Base-by-base conservation (phyloP, 495 filamentous ascomycete species). In the Recurvomyces mirabilis region DNA sequence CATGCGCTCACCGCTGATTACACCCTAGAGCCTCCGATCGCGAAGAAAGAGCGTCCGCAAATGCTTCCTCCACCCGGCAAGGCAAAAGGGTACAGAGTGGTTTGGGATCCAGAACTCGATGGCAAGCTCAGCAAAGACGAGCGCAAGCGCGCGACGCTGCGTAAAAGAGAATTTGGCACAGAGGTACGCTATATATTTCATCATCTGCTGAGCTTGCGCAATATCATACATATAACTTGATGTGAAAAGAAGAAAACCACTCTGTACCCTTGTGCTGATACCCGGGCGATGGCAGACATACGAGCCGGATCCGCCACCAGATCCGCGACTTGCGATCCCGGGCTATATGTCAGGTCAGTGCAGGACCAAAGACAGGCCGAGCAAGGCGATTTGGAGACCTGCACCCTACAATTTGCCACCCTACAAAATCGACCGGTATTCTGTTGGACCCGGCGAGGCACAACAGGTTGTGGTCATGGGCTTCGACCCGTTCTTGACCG, bases 391-490 rank as follows among this genome's bases (percentile, higher is more conserved):
- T 57, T 67, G 87, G 49, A 80, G 88, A 25, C 65, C 73, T 44
- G 75, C 82, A 28, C 87, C 89, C 1, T 93, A 91, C 61, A 71
- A 74, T 31, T 63, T 93, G 28, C 79, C 73, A 56, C 79, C 77
- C 20, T 94, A 87, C 60, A 63, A 73, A 29, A 88, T 86, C 55
- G 88, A 94, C 57, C 69, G 73, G 48, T 82, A 84, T 2, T 94
- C 88, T 12, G 78, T 89, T 44, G 87, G 86, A 1, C 85, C 85
- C 28, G 87, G 84, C 4, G 91, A 93, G 19, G 84, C 93, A 5
- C 78, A 76, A 10, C 85, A 94, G 57, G 77, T 99, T 33, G 79
- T 94, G 10, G 84, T 94, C 15, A 86, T 76, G n/a, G 87, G 88
- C 3, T 93, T 95, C 58, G 88, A 95, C 62, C 86, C 91, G 5